A percentile compares a stretch with the other conserved stretches of the same genome.
Conservation (phyloP, 2,329 filamentous ascomycete species). For the Dissoconium aciculare region DNA sequence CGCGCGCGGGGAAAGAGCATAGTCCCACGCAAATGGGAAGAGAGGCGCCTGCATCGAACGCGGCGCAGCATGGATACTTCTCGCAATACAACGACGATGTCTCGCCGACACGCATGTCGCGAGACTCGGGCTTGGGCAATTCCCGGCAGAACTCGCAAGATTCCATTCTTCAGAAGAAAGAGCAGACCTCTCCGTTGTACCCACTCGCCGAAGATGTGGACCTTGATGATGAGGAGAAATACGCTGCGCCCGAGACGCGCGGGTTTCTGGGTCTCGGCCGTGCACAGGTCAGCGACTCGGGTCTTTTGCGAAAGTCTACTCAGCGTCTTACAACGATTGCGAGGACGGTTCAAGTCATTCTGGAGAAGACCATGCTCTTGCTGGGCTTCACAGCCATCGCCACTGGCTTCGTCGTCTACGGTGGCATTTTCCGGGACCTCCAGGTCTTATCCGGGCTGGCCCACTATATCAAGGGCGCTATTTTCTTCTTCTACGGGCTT, state of each 20-base stretch:
- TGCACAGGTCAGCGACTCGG: slow-evolving; percentile 16
- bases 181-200: slow-evolving; percentile 5
- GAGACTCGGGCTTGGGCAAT: slow-evolving; percentile 25
- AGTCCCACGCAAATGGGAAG: slow-evolving; percentile 14
- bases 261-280: slow-evolving; percentile 30
- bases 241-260: slow-evolving; percentile 19
- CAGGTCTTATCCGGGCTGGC: slow-evolving; percentile 70
- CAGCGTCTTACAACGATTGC: slow-evolving; percentile 44
- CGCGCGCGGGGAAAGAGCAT: slow-evolving; percentile 6
- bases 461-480: slow-evolving; percentile 85
- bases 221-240: slow-evolving; percentile 28
- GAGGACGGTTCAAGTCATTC: slow-evolving; percentile 45
- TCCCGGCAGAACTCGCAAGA: slow-evolving; percentile 23
- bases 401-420: slow-evolving; percentile 62
- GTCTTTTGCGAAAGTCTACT: slow-evolving; percentile 20
- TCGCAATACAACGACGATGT: slow-evolving; percentile 13
- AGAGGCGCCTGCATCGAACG: neutral
- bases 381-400: slow-evolving; percentile 60
- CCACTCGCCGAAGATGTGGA: slow-evolving; percentile 12
- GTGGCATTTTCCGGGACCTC: slow-evolving; percentile 51
- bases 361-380: slow-evolving; percentile 64
- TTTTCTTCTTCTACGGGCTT: slow-evolving; percentile 88
- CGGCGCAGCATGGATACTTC: slow-evolving; percentile 15
- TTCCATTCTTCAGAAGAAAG: slow-evolving; percentile 13
- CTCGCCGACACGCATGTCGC: slow-evolving; percentile 23